These are phyloP conservation scores for Bruguiera hainesii DNA, from an alignment of 441 rosid genomes.

Conservation along the genomic window DNA sequence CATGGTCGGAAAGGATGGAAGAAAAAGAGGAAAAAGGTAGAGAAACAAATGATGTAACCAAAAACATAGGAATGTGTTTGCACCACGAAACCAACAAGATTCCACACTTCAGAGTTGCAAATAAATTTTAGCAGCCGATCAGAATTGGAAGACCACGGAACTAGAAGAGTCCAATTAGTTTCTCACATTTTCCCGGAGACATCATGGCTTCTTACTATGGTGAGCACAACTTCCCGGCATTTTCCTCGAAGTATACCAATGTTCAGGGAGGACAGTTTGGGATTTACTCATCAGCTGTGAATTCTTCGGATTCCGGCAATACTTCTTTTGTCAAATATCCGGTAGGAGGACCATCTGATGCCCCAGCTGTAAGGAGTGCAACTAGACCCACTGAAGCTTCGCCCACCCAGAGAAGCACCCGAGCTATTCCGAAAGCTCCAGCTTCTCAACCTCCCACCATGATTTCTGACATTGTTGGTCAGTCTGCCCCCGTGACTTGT, in stretches of 20 bases:
- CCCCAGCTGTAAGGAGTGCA: slow-evolving; percentile 31
- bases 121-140: not conserved
- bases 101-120: not conserved
- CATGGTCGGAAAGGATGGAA: not conserved
- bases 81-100: not conserved
- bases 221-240: slow-evolving; percentile 35
- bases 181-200: too few species aligned
- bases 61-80: not conserved
- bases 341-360: slow-evolving; percentile 58
- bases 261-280: slow-evolving; percentile 74
- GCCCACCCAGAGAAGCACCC: slow-evolving; percentile 37
- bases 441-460: slow-evolving; percentile 66
- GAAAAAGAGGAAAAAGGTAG: not conserved
- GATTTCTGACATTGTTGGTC: slow-evolving; percentile 44
- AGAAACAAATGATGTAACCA: too few species aligned
- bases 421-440: slow-evolving; percentile 77
- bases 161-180: not conserved
- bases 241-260: slow-evolving; percentile 67
- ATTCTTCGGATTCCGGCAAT: slow-evolving; percentile 19
- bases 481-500: slow-evolving; percentile 53
- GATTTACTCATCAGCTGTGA: slow-evolving; percentile 40
- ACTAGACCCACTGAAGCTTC: slow-evolving; percentile 43
- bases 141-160: not conserved
- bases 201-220: too few species aligned
- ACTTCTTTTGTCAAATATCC: slow-evolving; percentile 13